Evolutionary conservation across 129 eudicot genomes (phyloP), one percentile per base, ranked within the genome.

Genomic region (Sambucus nigra): DNA sequence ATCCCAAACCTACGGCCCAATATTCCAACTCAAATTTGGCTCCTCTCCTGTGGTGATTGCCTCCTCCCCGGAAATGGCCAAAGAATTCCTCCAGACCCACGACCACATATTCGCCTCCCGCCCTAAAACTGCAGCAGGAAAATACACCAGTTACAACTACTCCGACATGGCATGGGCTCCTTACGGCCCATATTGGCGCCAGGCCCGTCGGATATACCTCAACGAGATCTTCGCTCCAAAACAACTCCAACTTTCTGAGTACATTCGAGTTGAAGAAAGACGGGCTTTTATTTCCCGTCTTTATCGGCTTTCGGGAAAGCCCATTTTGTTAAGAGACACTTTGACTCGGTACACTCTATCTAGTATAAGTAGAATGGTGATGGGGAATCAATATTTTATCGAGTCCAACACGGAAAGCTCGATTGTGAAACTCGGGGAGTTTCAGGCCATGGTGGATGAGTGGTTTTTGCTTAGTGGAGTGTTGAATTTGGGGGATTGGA

Each of bases 81-180:
- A n/a, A n/a, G n/a, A n/a, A n/a, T n/a, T n/a, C n/a, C n/a, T n/a
- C n/a, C n/a, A n/a, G n/a, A n/a, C n/a, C n/a, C n/a, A n/a, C n/a
- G n/a, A n/a, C n/a, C n/a, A n/a, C n/a, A n/a, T 52, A 15, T 73
- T 80, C 25, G 83, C 83, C 40, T 69, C 84, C 7, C 56, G 83
- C 0, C 88, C 83, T 3, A 4, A 28, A 0, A 69, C 75, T 5
- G 77, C 83, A 0, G 80, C 83, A 22, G 80, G 83, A 16, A 80
- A 69, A 41, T 35, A 73, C 60, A 68, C 75, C 2, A 53, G 56
- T 18, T 76, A 76, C 47, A 61, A 76, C 48, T 32, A 68, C 65
- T 48, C 26, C 5, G 21, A 72, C 58, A 29, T 76, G 31, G 41
- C 74, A 0, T 72, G 74, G 77, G 80, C 83, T 11, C 88, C 88